Percentiles rank a stretch among this genome's conserved stretches.
Evolutionary conservation across 1,139 yeast species (phyloP).

Genomic region (Schwanniomyces etchellsii): DNA sequence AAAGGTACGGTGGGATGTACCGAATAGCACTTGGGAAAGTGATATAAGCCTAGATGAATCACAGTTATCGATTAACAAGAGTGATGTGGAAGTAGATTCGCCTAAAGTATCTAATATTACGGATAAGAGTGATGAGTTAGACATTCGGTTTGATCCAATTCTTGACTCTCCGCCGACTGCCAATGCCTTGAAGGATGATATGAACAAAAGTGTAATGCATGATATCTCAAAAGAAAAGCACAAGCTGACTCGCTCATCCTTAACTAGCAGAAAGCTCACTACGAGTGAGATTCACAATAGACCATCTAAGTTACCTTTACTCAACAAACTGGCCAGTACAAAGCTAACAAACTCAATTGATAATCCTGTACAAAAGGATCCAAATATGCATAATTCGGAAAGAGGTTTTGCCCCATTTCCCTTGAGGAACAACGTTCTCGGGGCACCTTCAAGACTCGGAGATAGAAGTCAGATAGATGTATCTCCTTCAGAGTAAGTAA

Average conservation of each 20-base stretch:
- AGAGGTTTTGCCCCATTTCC: background rate
- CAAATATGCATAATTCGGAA: too few relatives aligned
- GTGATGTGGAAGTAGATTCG: constrained; percentile 24
- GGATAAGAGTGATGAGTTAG: constrained; percentile 21
- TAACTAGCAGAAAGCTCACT: constrained; percentile 15
- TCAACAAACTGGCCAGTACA: constrained; percentile 32
- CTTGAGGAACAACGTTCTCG: constrained; percentile 1
- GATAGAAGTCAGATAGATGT: too few relatives aligned
- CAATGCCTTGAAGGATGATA: constrained; percentile 2
- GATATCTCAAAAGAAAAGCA: constrained; percentile 1
- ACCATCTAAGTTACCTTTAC: constrained; percentile 19
- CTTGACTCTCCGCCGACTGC: constrained; percentile 27
- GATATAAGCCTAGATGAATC: constrained; percentile 20
- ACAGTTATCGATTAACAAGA: constrained; percentile 12
- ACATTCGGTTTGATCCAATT: constrained; percentile 23
- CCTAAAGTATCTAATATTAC: constrained; percentile 18
- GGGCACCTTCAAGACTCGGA: constrained; percentile 13
- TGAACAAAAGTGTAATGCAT: constrained; percentile 4
- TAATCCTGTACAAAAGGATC: constrained; percentile 1
- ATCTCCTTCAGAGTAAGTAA: too few relatives aligned
- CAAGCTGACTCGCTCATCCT: constrained; percentile 1
- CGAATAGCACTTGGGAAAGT: constrained; percentile 23
- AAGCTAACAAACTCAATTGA: constrained; percentile 8
- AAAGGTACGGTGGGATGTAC: constrained; percentile 36
- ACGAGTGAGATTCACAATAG: constrained; percentile 11